Evolutionary conservation across 345 rosid genomes (phyloP).

Genomic region (Pugionium cornutum): DNA sequence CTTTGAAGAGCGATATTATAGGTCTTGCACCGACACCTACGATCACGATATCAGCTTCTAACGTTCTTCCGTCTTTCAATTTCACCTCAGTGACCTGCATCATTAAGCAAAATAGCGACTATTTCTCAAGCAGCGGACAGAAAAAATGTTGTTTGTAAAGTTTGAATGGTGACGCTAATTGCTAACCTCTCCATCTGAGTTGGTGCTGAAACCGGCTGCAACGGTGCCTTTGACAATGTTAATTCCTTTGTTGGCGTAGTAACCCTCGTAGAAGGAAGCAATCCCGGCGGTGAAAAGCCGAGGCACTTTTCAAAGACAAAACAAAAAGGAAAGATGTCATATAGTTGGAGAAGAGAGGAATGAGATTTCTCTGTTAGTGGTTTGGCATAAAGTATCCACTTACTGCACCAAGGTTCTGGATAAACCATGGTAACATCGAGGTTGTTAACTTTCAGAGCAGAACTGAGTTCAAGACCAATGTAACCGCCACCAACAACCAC

Average conservation of each 20-base stretch:
- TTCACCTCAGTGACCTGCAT: constrained; percentile 62
- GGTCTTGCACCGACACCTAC: constrained; percentile 98
- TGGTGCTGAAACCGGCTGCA: constrained; percentile 72
- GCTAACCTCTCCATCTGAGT: constrained; percentile 70
- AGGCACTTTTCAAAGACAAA: constrained; percentile 71
- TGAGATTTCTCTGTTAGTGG: neutral
- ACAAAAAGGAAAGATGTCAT: constrained; percentile 39
- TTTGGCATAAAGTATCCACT: constrained; percentile 15
- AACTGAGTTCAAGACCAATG: constrained; percentile 93
- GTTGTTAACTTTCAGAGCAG: constrained; percentile 69
- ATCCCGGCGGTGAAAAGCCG: constrained; percentile 82
- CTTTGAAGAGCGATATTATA: constrained; percentile 70
- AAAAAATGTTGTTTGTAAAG: constrained; percentile 6
- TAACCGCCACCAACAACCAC: constrained; percentile 96
- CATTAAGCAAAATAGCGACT: neutral
- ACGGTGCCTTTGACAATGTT: constrained; percentile 77
- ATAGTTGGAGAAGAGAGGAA: neutral
- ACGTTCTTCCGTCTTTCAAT: constrained; percentile 77
- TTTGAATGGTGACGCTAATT: neutral
- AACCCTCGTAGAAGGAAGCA: constrained; percentile 87
- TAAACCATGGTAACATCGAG: constrained; percentile 80
- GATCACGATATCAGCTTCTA: constrained; percentile 90
- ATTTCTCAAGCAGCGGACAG: neutral
- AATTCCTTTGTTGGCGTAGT: constrained; percentile 73
- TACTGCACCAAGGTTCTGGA: constrained; percentile 49